Base-by-base conservation (phyloP, 2,329 filamentous ascomycete genomes). In the Onygenales sp. region DNA sequence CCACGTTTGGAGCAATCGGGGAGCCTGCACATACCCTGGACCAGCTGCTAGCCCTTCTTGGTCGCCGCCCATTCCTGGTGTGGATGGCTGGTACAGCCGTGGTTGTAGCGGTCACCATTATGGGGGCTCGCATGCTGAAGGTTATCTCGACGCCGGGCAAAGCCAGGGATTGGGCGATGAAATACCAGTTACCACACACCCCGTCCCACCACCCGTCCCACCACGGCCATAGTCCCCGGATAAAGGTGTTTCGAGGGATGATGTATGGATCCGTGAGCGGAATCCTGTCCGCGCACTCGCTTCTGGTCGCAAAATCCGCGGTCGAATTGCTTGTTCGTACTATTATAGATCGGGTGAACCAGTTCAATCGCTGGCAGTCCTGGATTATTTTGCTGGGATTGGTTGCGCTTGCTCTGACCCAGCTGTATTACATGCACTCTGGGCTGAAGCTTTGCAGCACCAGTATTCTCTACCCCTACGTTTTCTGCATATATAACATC, bases 401-500 rank as follows among this genome's bases (percentile, higher is more conserved):
- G 51, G 78, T 96, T 55, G 77, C 79, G 3, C 78, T 97, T 56
- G 92, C 93, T 4, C 79, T 98, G 44, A 87, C 84, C 44, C 93
- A 98, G 70, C 80, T 98, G 5, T 98, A 95, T 72, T 97, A 94
- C 70, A 82, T 98, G 56, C 93, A 98, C 67, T 83, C 89, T 43
- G 93, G 93, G 51, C 79, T 98, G 58, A 95, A 95, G 71, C 79
- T 98, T 51, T 90, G 94, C 69, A 96, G 91, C 52, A 97, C 93
- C 21, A 95, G 89, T 63, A 86, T 97, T 57, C 78, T 98, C 60
- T 98, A 98, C 70, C 93, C 93, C 5, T 85, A 97, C 62, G 91
- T 97, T 41, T 98, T 98, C 72, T 98, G 93, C 78, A 83, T 97
- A 59, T 98, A 97, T 78, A 98, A 98, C 77, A 95, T 98, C 64